phyloP scores from a whole-genome alignment of 176 grass and related monocot genomes.

The Elaeis guineensis region DNA sequence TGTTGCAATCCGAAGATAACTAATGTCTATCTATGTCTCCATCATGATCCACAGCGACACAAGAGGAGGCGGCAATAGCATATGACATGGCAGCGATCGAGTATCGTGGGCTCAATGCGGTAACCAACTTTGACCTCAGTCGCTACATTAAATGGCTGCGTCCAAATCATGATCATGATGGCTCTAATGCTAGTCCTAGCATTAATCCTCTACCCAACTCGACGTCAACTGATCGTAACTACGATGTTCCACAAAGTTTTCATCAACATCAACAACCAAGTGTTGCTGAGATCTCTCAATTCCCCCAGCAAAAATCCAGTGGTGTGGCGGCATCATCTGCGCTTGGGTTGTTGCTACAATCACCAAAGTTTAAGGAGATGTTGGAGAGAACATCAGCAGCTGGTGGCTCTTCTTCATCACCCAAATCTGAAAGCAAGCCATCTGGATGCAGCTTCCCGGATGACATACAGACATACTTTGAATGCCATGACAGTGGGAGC shows the following conservation, averaged over 20 bases:
- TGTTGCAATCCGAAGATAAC: not conserved
- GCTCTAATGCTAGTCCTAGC: too few relatives aligned
- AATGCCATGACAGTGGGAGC: slow-evolving; percentile 35
- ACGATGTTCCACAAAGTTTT: slow-evolving; percentile 19
- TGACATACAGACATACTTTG: slow-evolving; percentile 86
- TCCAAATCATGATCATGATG: not conserved
- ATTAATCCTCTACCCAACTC: not conserved
- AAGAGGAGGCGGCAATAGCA: slow-evolving; percentile 86
- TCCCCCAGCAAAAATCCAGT: slow-evolving; percentile 9
- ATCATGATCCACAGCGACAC: slow-evolving; percentile 37
- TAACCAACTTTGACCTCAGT: slow-evolving; percentile 92
- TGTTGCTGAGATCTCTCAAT: slow-evolving; percentile 7
- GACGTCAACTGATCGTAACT: not conserved
- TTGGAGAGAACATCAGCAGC: slow-evolving; percentile 43
- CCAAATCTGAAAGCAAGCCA: slow-evolving; percentile 22
- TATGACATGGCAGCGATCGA: slow-evolving; percentile 98
- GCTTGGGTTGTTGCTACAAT: slow-evolving; percentile 43
- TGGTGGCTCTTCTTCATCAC: slow-evolving; percentile 27
- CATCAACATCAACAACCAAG: slow-evolving; percentile 14
- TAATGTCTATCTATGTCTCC: not conserved
- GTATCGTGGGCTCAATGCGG: slow-evolving; percentile 72
- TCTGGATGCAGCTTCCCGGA: slow-evolving; percentile 69
- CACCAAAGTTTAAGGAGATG: slow-evolving; percentile 74
- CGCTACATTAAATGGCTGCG: slow-evolving; percentile 84
- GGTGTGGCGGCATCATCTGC: slow-evolving; percentile 30